Percentiles rank a stretch among this genome's conserved stretches.
These are phyloP conservation scores for Lactarius vividus DNA, from an alignment of 768 basidiomycete genomes.

Conservation along the genomic window DNA sequence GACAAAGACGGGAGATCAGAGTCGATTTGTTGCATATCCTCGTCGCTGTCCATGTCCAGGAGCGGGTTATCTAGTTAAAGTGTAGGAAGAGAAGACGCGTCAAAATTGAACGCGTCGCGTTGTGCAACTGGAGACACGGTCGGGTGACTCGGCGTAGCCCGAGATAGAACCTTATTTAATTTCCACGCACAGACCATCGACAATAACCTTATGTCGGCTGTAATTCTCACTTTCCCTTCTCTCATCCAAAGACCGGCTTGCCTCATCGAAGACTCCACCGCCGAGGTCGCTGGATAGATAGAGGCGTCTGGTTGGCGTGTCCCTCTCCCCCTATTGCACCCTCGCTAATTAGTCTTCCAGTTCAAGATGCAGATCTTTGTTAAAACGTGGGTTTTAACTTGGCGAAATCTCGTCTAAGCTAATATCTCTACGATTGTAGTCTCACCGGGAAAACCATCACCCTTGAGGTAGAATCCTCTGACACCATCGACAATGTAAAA, in stretches of 20 bases:
- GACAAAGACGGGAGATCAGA: constrained; percentile 27
- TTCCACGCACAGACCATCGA: constrained; percentile 47
- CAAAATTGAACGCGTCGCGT: constrained; percentile 2
- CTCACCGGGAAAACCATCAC: constrained; percentile 99
- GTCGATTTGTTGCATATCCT: constrained; percentile 51
- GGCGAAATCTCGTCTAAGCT: neutral
- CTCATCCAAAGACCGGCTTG: constrained; percentile 45
- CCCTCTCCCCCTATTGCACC: neutral
- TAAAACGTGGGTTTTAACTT: constrained; percentile 73
- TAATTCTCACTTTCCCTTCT: constrained; percentile 29
- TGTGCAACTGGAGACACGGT: constrained; percentile 1
- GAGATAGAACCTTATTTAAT: constrained; percentile 31
- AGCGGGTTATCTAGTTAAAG: neutral
- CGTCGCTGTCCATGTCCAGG: constrained; percentile 54
- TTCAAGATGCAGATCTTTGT: constrained; percentile 95
- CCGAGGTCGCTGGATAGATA: constrained; percentile 87
- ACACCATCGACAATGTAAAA: constrained; percentile 98
- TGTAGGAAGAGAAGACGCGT: constrained; percentile 14
- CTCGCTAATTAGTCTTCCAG: constrained; percentile 9
- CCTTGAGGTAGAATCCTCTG: constrained; percentile 95
- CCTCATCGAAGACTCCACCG: constrained; percentile 94
- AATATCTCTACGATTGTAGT: constrained; percentile 42
- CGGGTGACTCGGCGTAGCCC: constrained; percentile 8
- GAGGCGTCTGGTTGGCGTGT: constrained; percentile 51
- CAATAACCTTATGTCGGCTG: constrained; percentile 35